Conservation (phyloP, 129 eudicot species). For the Tagetes erecta region DNA sequence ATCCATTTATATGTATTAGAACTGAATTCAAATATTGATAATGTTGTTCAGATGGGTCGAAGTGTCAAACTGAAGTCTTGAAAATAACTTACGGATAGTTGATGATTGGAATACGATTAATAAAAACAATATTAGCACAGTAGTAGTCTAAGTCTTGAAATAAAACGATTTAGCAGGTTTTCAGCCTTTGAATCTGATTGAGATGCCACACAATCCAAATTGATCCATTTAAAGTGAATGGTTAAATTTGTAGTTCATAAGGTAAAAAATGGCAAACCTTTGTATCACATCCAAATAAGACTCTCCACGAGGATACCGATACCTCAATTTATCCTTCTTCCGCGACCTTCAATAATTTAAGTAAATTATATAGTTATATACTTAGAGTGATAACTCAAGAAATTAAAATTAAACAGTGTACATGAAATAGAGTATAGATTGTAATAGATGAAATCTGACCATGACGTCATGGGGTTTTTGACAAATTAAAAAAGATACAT, state of each 20-base stretch:
- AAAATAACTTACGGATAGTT: not conserved
- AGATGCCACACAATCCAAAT: not conserved
- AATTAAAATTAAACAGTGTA: not conserved
- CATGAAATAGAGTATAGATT: not conserved
- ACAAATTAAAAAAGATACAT: not conserved
- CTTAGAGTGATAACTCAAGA: not conserved
- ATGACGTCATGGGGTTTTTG: not conserved
- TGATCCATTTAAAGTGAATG: not conserved
- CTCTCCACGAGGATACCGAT: conserved; percentile 98
- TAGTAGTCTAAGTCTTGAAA: not conserved
- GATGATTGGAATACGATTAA: not conserved
- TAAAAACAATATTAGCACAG: not conserved
- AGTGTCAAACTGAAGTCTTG: too few species aligned
- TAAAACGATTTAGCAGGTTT: not conserved
- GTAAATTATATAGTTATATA: not conserved
- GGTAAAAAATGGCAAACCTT: conserved; percentile 52
- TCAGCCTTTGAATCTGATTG: not conserved
- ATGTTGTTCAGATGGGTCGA: not conserved
- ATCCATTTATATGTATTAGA: not conserved
- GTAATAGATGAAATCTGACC: not conserved
- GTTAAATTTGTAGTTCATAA: not conserved
- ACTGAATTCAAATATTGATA: not conserved
- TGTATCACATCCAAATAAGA: conserved; percentile 97
- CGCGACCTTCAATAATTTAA: conserved; percentile 58
- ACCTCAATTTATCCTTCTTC: conserved; percentile 92